A percentile compares a stretch with the other conserved stretches of the same genome.
Evolutionary conservation across 228 moss, liverwort and hornwort species (phyloP).

Genomic region (Sphagnum magellanicum): DNA sequence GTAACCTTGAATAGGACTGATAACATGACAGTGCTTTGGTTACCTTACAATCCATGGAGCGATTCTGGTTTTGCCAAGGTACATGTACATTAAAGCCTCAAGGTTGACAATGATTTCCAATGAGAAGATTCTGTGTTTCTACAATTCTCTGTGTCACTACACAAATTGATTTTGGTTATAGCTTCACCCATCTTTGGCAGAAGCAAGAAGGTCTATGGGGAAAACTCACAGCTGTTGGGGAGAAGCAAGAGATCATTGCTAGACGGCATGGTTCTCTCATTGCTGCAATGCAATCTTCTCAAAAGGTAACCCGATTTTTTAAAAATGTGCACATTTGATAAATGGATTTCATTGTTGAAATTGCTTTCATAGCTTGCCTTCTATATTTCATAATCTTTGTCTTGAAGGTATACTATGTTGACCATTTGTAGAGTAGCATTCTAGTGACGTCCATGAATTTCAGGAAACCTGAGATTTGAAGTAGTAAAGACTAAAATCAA

Average conservation of each 20-base stretch:
- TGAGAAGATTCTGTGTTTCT: not conserved
- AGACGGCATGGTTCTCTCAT: slow-evolving; percentile 56
- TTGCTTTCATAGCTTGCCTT: not conserved
- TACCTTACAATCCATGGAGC: not conserved
- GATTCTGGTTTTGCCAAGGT: too few species aligned
- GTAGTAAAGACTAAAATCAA: not conserved
- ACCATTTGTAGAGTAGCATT: not conserved
- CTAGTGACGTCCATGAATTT: not conserved
- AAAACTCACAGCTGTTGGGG: slow-evolving; percentile 51
- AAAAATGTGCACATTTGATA: not conserved
- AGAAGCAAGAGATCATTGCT: slow-evolving; percentile 39
- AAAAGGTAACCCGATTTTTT: slow-evolving; percentile 8
- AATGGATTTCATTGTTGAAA: not conserved
- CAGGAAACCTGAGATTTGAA: not conserved
- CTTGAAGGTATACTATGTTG: not conserved
- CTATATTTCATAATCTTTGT: not conserved
- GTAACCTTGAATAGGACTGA: not conserved
- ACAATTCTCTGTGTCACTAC: not conserved
- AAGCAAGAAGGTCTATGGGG: slow-evolving; percentile 59
- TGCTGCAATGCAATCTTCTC: slow-evolving; percentile 33
- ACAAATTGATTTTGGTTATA: not conserved
- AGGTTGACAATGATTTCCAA: not conserved
- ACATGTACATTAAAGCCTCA: not conserved
- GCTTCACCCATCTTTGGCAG: slow-evolving; percentile 8
- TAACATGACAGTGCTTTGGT: not conserved